Percentiles rank a stretch among this genome's conserved stretches.
Conservation (phyloP, 2,329 filamentous ascomycete genomes). For the Amesomyces nigricolor region DNA sequence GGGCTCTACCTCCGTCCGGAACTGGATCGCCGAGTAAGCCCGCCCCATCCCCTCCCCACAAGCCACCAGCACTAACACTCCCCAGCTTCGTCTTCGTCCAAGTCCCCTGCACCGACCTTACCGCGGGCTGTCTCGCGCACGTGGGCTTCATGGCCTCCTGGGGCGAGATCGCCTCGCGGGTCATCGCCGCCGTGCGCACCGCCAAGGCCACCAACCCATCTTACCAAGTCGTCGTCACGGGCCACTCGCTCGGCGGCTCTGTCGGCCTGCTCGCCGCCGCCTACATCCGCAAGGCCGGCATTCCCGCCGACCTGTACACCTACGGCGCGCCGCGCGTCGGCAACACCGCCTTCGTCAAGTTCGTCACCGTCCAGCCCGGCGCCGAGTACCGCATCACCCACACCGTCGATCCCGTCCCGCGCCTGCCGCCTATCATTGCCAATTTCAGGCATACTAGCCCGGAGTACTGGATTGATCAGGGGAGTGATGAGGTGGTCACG, state of each 20-base stretch:
- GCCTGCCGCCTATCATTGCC: conserved; percentile 55
- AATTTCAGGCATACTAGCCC: conserved; percentile 62
- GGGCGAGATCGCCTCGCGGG: conserved; percentile 43
- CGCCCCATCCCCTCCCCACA: neutral
- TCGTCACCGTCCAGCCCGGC: conserved; percentile 48
- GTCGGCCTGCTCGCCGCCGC: conserved; percentile 56
- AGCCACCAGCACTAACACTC: conserved; percentile 8
- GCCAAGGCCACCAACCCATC: conserved; percentile 43
- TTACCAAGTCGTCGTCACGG: conserved; percentile 54
- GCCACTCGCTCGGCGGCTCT: conserved; percentile 64
- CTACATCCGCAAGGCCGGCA: conserved; percentile 46
- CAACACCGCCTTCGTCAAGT: conserved; percentile 49
- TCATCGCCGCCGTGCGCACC: conserved; percentile 39
- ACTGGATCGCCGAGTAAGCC: conserved; percentile 52
- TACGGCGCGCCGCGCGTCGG: conserved; percentile 64
- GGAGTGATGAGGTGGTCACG: conserved; percentile 30
- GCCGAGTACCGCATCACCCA: conserved; percentile 62
- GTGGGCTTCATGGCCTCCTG: conserved; percentile 56
- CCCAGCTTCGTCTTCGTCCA: conserved; percentile 37
- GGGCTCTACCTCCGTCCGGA: conserved; percentile 52
- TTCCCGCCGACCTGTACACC: conserved; percentile 53
- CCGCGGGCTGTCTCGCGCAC: conserved; percentile 46
- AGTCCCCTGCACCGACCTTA: conserved; percentile 33
- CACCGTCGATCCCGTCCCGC: conserved; percentile 59
- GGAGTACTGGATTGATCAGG: conserved; percentile 58